Evolutionary conservation across 495 filamentous ascomycete species (phyloP), one percentile per base, ranked within the genome.

Genomic region (Opeltia flavorubescens): DNA sequence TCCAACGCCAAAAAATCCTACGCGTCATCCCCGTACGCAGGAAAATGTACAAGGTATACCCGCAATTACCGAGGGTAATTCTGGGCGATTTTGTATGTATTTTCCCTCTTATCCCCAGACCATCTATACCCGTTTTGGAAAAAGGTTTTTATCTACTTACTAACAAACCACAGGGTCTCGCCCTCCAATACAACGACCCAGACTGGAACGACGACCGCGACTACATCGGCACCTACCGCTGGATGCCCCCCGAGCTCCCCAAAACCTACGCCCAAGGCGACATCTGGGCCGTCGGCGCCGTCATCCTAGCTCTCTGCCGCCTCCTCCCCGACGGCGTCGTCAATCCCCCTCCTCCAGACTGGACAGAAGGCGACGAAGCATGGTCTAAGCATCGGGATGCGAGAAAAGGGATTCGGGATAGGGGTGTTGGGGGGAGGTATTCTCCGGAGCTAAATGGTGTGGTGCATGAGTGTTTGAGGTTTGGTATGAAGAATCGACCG

Each of bases 171-270:
- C 11, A 41, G 38, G 38, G 21, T 8, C 5, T 41, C 13, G 38
- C 38, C 13, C 38, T 41, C 3, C 6, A 17, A 41, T 41, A 41
- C 38, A 41, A 41, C 15, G 38, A 41, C 11, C 6, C 5, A 2
- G 38, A 41, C 13, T 41, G 38, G 38, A 41, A 41, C 21, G 38
- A 5, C 1, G 20, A 41, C 21, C 17, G 21, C 24, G 15, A 17
- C 5, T 21, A 4, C 38, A 25, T 41, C 18, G 38, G 38, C 13
- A 41, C 38, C 1, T 21, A 20, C 15, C 20, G 21, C 20, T 41
- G 38, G 38, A 41, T 41, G 38, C 38, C 38, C 25, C 38, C 38
- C 17, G 38, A 41, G 38, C 18, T 41, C 13, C 38, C 38, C 6
- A 21, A 41, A 41, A 21, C 38, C 9, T 41, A 20, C 20, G 17